Percentiles rank a stretch among this genome's conserved stretches.
phyloP scores from a whole-genome alignment of 352 stramenopile genomes.

The Globisporangium iwayamae region DNA sequence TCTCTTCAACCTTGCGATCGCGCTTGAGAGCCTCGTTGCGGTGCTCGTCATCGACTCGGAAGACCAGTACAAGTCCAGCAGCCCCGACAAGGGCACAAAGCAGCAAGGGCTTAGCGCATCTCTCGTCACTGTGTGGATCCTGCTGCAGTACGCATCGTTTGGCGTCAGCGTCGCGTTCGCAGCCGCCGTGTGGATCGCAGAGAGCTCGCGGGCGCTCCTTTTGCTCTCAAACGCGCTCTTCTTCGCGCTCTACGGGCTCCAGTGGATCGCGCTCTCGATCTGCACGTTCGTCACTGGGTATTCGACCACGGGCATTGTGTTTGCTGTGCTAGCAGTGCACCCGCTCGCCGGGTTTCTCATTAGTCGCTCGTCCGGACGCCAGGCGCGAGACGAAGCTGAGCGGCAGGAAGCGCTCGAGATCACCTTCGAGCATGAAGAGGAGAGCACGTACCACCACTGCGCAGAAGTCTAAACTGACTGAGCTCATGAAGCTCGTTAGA shows the following conservation, averaged over 20 bases:
- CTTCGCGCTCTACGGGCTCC: slow-evolving; percentile 8
- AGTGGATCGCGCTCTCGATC: slow-evolving; percentile 8
- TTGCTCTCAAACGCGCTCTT: slow-evolving; percentile 14
- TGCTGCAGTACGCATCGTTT: slow-evolving; percentile 13
- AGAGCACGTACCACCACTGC: slow-evolving; percentile 12
- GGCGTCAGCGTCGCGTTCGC: slow-evolving; percentile 13
- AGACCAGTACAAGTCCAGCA: background rate
- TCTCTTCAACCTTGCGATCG: slow-evolving; percentile 10
- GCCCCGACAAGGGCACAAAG: background rate
- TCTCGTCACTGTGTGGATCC: slow-evolving; percentile 6
- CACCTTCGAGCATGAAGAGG: slow-evolving; percentile 8
- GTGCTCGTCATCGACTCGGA: slow-evolving; percentile 2
- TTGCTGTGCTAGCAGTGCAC: slow-evolving; percentile 4
- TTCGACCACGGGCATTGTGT: slow-evolving; percentile 4
- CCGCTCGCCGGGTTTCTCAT: slow-evolving; percentile 6
- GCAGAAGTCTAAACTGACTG: background rate
- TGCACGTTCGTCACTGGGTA: background rate
- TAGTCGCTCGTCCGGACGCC: slow-evolving; percentile 3
- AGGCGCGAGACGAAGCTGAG: slow-evolving; percentile 11
- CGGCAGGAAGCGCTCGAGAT: slow-evolving; percentile 16
- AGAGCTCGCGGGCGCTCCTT: background rate
- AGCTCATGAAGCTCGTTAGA: background rate
- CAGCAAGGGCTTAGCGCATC: background rate
- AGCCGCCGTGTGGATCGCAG: slow-evolving; percentile 9
- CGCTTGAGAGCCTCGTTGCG: slow-evolving; percentile 11